A percentile compares a stretch with the other conserved stretches of the same genome.
Conservation (phyloP, 2,329 filamentous ascomycete genomes). For the Passalora sequoiae region DNA sequence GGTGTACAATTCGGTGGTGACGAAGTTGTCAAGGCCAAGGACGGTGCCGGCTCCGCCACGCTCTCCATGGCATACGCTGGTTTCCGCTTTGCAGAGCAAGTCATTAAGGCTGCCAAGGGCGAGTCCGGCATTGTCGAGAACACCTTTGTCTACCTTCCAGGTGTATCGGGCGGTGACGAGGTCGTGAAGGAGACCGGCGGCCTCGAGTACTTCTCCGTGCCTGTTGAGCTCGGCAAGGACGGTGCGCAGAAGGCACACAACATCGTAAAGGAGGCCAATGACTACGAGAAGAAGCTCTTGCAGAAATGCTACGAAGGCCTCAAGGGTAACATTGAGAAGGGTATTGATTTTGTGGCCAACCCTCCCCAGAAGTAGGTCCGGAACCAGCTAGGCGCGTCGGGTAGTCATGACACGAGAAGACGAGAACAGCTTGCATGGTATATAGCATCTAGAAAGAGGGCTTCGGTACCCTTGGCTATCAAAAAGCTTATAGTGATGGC, state of each 20-base stretch:
- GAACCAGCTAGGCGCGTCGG: neutral
- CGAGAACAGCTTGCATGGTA: neutral
- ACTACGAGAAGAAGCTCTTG: constrained; percentile 84
- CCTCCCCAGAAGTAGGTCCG: constrained; percentile 50
- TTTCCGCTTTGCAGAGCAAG: constrained; percentile 90
- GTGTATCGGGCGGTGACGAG: constrained; percentile 79
- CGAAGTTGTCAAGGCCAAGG: constrained; percentile 92
- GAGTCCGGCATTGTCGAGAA: constrained; percentile 92
- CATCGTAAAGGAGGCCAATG: constrained; percentile 69
- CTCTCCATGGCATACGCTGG: constrained; percentile 95
- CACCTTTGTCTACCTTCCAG: constrained; percentile 90
- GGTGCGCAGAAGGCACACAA: constrained; percentile 84
- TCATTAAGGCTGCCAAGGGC: constrained; percentile 81
- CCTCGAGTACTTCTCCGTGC: constrained; percentile 89
- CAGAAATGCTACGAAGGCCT: constrained; percentile 70
- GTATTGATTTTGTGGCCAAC: constrained; percentile 81
- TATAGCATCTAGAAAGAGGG: neutral
- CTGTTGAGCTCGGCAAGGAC: constrained; percentile 77
- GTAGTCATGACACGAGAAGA: constrained; percentile 1
- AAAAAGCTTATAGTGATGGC: too few species aligned
- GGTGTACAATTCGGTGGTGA: constrained; percentile 95
- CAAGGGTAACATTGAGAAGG: constrained; percentile 91
- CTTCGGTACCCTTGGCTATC: too few species aligned
- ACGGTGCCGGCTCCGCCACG: constrained; percentile 82
- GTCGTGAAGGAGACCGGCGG: constrained; percentile 73